phyloP scores from a whole-genome alignment of 768 basidiomycete species.

The Hortiboletus campestris region DNA sequence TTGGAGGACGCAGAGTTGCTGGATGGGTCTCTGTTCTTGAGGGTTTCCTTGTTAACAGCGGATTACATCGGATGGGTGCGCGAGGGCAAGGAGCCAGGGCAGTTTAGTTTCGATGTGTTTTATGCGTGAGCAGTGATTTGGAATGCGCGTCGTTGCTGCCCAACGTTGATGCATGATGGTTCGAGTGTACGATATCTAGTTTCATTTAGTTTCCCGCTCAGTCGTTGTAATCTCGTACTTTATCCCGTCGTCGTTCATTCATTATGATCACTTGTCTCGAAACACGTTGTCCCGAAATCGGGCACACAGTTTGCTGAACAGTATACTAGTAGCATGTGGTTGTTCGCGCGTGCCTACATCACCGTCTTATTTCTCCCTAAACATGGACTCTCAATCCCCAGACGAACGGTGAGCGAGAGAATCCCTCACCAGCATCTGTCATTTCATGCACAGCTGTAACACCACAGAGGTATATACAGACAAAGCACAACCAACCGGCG shows the following conservation, averaged over 20 bases:
- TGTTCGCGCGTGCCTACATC: neutral
- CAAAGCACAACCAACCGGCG: neutral
- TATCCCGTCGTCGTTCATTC: neutral
- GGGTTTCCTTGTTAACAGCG: constrained; percentile 27
- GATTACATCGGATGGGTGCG: constrained; percentile 38
- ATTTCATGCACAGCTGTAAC: neutral
- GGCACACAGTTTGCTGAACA: neutral
- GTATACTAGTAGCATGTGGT: neutral
- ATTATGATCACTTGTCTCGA: neutral
- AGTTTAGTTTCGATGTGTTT: constrained; percentile 32
- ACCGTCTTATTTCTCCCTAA: neutral
- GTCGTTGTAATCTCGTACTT: neutral
- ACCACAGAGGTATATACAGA: neutral
- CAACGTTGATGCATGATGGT: neutral
- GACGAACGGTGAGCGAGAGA: neutral
- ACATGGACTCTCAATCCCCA: neutral
- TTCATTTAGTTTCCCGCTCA: neutral
- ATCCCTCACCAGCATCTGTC: neutral
- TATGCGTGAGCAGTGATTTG: neutral
- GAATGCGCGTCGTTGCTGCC: neutral
- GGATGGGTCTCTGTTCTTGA: constrained; percentile 37
- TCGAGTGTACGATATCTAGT: neutral
- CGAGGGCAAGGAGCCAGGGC: constrained; percentile 30
- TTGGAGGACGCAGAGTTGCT: constrained; percentile 31
- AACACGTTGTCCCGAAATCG: neutral